Percentiles rank a stretch among this genome's conserved stretches.
Evolutionary conservation across 2,329 filamentous ascomycete species (phyloP).

Genomic region (Ophiosphaerella korrae): DNA sequence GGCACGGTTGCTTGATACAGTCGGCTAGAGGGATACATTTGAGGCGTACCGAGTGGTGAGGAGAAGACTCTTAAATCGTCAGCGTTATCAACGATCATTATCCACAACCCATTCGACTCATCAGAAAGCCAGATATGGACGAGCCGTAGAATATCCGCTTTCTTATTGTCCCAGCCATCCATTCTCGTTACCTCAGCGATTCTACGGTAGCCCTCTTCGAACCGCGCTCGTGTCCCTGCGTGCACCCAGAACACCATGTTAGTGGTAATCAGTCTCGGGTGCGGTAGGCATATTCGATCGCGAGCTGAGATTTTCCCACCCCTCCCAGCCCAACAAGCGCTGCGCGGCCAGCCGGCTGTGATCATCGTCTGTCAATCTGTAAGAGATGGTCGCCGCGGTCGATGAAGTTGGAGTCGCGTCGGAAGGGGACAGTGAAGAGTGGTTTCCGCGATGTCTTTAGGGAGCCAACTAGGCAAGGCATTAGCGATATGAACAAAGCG

Average conservation of each 20-base stretch:
- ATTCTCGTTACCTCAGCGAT: slow-evolving; percentile 16
- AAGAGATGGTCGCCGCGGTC: slow-evolving; percentile 25
- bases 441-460: slow-evolving; percentile 11
- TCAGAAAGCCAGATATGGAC: slow-evolving; percentile 19
- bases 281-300: slow-evolving; percentile 29
- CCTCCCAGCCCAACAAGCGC: slow-evolving; percentile 39
- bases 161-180: slow-evolving; percentile 8
- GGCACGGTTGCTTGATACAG: too few species aligned
- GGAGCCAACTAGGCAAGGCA: too few species aligned
- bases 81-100: slow-evolving; percentile 20
- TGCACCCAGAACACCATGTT: slow-evolving; percentile 37
- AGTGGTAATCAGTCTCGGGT: slow-evolving; percentile 17
- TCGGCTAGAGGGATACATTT: neutral
- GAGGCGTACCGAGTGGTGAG: too few species aligned
- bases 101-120: slow-evolving; percentile 16
- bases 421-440: slow-evolving; percentile 35
- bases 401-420: slow-evolving; percentile 34
- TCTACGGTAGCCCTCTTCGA: slow-evolving; percentile 15
- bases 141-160: slow-evolving; percentile 14
- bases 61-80: slow-evolving; percentile 9
- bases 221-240: slow-evolving; percentile 20
- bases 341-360: slow-evolving; percentile 31
- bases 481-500: too few species aligned
- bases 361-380: slow-evolving; percentile 36
- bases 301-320: slow-evolving; percentile 25